Percentiles rank a stretch among this genome's conserved stretches.
Evolutionary conservation across 371 early-diverging fungal species (phyloP).

Genomic region (Coemansia sp.): DNA sequence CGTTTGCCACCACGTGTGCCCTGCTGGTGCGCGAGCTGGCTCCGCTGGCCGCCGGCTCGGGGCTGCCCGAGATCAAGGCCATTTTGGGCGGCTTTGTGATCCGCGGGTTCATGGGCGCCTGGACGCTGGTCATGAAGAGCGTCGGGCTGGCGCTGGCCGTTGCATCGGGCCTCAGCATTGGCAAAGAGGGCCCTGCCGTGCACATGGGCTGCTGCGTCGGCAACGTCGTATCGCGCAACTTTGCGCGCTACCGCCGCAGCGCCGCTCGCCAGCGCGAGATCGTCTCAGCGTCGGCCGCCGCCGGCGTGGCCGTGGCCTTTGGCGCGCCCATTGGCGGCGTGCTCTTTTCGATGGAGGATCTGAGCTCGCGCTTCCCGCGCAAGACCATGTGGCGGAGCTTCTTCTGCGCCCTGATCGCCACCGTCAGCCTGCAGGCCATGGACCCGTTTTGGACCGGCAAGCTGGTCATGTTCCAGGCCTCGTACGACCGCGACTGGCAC

Average conservation of each 20-base stretch:
- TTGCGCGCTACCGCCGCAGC: conserved; percentile 79
- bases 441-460: conserved; percentile 91
- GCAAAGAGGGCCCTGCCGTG: conserved; percentile 96
- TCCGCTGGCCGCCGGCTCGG: conserved; percentile 82
- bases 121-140: conserved; percentile 84
- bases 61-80: conserved; percentile 94
- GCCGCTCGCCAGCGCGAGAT: conserved; percentile 81
- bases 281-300: conserved; percentile 82
- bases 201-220: conserved; percentile 91
- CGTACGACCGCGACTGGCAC: conserved; percentile 83
- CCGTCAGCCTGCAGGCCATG: conserved; percentile 76
- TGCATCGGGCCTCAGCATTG: conserved; percentile 80
- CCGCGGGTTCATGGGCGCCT: conserved; percentile 79
- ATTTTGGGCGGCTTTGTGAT: conserved; percentile 93
- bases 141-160: conserved; percentile 82
- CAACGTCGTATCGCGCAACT: conserved; percentile 77
- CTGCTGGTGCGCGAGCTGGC: conserved; percentile 47
- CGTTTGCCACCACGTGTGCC: conserved; percentile 42
- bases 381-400: conserved; percentile 90
- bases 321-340: conserved; percentile 96
- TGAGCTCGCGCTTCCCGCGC: conserved; percentile 87
- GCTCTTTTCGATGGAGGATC: conserved; percentile 86
- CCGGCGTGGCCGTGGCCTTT: conserved; percentile 92
- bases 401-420: conserved; percentile 87
- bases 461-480: conserved; percentile 88